phyloP scores from a whole-genome alignment of 2,329 filamentous ascomycete genomes.

The Orbilia brochopaga region DNA sequence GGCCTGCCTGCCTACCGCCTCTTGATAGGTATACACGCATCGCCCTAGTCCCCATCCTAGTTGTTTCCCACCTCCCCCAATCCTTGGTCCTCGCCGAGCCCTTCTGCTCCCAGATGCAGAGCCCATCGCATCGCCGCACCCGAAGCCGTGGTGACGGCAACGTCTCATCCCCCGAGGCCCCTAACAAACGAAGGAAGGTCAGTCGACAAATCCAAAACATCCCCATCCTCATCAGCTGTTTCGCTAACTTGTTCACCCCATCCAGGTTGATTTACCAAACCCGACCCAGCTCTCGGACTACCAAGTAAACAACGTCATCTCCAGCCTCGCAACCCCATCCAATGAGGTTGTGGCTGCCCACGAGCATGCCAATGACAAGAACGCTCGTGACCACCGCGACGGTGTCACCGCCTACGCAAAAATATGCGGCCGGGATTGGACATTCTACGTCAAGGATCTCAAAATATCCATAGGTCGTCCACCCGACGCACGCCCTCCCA shows the following conservation, averaged over 20 bases:
- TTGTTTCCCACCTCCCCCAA: not conserved
- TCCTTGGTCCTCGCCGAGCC: not conserved
- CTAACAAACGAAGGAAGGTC: slow-evolving; percentile 50
- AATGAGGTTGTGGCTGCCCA: slow-evolving; percentile 65
- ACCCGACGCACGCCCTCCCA: slow-evolving; percentile 61
- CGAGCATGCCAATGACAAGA: slow-evolving; percentile 69
- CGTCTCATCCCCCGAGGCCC: slow-evolving; percentile 34
- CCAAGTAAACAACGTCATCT: slow-evolving; percentile 55
- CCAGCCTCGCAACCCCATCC: slow-evolving; percentile 53
- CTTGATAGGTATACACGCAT: no score
- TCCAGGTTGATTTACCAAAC: slow-evolving; percentile 28
- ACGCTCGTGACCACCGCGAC: slow-evolving; percentile 66
- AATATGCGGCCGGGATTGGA: slow-evolving; percentile 81
- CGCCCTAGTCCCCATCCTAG: not conserved
- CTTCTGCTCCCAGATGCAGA: slow-evolving; percentile 23
- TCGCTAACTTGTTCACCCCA: slow-evolving; percentile 3
- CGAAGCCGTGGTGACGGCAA: slow-evolving; percentile 43
- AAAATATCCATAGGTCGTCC: slow-evolving; percentile 76
- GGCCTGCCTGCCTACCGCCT: no score
- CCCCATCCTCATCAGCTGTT: not conserved
- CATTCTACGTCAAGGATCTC: slow-evolving; percentile 79
- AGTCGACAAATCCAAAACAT: slow-evolving; percentile 9
- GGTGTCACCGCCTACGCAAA: slow-evolving; percentile 79
- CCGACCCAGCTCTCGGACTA: slow-evolving; percentile 44
- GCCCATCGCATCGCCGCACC: slow-evolving; percentile 42